These are phyloP conservation scores for Phoma sp. DNA, from an alignment of 2,329 filamentous ascomycete species.

Conservation along the genomic window DNA sequence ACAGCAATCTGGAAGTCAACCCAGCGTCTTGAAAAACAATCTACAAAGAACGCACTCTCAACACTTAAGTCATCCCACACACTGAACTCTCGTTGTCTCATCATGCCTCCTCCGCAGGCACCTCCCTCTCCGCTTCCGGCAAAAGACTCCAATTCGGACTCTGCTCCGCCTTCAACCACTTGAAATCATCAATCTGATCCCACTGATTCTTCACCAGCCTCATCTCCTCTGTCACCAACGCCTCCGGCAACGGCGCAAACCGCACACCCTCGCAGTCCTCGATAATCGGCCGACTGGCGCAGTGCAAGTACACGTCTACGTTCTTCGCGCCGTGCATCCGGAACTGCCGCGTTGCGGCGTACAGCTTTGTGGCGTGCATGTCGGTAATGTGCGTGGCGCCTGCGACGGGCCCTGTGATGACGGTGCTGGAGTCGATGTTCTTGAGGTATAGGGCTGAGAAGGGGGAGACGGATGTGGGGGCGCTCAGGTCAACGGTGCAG, in stretches of 20 bases:
- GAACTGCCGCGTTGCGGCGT: constrained; percentile 79
- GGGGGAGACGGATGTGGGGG: constrained; percentile 60
- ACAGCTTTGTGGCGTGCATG: constrained; percentile 75
- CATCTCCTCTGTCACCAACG: constrained; percentile 17
- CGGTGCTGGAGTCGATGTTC: constrained; percentile 71
- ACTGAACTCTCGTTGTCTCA: too few species aligned
- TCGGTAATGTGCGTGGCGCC: constrained; percentile 86
- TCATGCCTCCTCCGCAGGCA: background rate
- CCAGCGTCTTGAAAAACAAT: too few species aligned
- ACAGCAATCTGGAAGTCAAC: too few species aligned
- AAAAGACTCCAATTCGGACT: constrained; percentile 89
- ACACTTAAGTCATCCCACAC: too few species aligned
- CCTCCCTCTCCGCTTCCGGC: constrained; percentile 52
- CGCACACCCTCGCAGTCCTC: constrained; percentile 82
- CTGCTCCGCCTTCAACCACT: constrained; percentile 86
- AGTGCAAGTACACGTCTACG: constrained; percentile 84
- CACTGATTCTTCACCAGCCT: constrained; percentile 69
- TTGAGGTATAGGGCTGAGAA: constrained; percentile 77
- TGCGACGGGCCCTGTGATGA: constrained; percentile 79
- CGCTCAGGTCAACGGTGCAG: constrained; percentile 83
- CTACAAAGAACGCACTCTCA: too few species aligned
- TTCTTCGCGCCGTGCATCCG: constrained; percentile 87
- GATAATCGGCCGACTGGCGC: constrained; percentile 86
- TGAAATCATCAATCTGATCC: constrained; percentile 95
- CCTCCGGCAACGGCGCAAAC: constrained; percentile 77